Evolutionary conservation across 495 filamentous ascomycete genomes (phyloP), one percentile per base, ranked within the genome.

Genomic region (Aspergillus taichungensis): DNA sequence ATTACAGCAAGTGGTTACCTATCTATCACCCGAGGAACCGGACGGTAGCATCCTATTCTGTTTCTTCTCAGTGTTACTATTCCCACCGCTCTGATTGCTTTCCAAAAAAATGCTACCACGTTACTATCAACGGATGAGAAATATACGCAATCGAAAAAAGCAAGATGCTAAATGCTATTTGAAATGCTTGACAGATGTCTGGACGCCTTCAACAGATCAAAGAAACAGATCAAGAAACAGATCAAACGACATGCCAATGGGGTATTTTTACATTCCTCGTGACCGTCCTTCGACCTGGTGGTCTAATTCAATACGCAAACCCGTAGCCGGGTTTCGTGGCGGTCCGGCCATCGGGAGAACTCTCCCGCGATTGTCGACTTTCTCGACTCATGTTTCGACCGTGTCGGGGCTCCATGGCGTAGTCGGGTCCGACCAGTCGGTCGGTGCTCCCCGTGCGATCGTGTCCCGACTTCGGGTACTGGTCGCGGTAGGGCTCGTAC

Each of bases 401-500:
- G 32, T 65, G 59, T 30, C 37, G 43, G 12, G 56, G 43, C 9
- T 66, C 64, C 27, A 67, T 59, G 31, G 51, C 53, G 33, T 66
- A 64, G 10, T 62, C 65, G n/a, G 64, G 49, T 8, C 62, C 52
- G 3, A 74, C 66, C 31, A 77, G 43, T 3, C 56, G 51, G 6
- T 76, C 69, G 9, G 61, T 62, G 44, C 71, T 74, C 28, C 64
- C 63, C 6, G 43, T 52, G 24, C 58, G 60, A 37, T 51, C 53
- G 29, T 57, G 54, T 29, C 65, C 54, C 18, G 47, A 42, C 7
- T 52, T 53, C 6, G 52, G 48, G 24, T 56, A 34, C 31, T 68
- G 56, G 39, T 75, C 67, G 14, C 64, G 63, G 50, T 73, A 74
- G 4, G 71, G 57, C 37, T 67, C 66, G 42, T 67, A 66, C 5